Evolutionary conservation across 2,329 filamentous ascomycete species (phyloP), one percentile per base, ranked within the genome.

Genomic region (Colletotrichum sp.): DNA sequence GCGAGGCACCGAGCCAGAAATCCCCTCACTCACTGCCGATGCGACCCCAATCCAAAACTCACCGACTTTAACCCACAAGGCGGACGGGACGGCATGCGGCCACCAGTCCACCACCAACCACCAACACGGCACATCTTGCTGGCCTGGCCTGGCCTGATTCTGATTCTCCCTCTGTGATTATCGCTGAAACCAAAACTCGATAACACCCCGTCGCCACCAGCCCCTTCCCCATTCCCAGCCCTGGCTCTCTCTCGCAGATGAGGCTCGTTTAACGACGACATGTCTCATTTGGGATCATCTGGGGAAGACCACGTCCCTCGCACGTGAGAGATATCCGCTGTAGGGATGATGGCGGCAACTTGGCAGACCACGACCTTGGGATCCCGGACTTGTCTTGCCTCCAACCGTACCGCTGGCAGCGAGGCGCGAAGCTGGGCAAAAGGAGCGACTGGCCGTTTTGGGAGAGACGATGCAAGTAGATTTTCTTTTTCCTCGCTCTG

Each of bases 261-360:
- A 76, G 73, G 73, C 73, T 76, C 73, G 70, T 60, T 64, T 59
- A 64, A 64, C 70, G 32, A 69, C 49, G 64, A 63, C 57, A 36
- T 69, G 73, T 76, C 73, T 76, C 70, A 73, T 68, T 69, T 57
- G 59, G 52, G 34, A 32, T 68, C 73, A 65, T 76, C 70, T 59
- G 73, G 69, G 73, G 73, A 76, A 76, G 57, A 73, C 73, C 73
- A 76, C 28, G 73, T 76, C 70, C 63, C 34, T 44, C 55, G 44
- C 72, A 75, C 63, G 69, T 60, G 69, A 75, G 63, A 49, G 16
- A 69, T 68, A 63, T 18, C 69, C 72, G 59, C 60, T 55, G 73
- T 73, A 73, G 70, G 73, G 57, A 73, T 76, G 63, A 69, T 73
- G 73, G 57, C 60, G 44, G 64, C 73, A 66, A 39, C 63, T 49